Evolutionary conservation across 2,329 filamentous ascomycete genomes (phyloP).

Genomic region (Teratosphaeria destructans): DNA sequence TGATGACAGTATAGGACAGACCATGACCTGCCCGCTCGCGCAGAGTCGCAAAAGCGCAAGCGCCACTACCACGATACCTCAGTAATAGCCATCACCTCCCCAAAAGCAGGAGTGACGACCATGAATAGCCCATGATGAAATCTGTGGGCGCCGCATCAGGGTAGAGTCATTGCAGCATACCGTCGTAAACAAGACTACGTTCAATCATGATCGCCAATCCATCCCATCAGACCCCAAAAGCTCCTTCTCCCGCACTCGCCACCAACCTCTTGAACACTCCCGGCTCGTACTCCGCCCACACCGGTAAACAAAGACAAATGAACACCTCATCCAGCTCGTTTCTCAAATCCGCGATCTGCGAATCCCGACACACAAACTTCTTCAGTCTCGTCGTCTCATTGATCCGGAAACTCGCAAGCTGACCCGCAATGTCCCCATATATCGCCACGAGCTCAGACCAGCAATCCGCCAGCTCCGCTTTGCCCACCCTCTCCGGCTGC

Average conservation of each 20-base stretch:
- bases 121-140: too few relatives aligned
- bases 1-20: too few relatives aligned
- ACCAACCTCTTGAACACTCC: conserved; percentile 15
- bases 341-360: conserved; percentile 9
- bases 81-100: too few relatives aligned
- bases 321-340: conserved; percentile 19
- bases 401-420: conserved; percentile 4
- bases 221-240: too few relatives aligned
- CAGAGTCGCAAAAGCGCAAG: too few relatives aligned
- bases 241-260: conserved; percentile 1
- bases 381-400: conserved; percentile 7
- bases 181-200: too few relatives aligned
- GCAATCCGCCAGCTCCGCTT: conserved; percentile 32
- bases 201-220: too few relatives aligned
- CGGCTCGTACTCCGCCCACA: conserved; percentile 17
- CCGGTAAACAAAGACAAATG: conserved; percentile 17
- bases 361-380: conserved; percentile 18
- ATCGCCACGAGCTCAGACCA: conserved; percentile 23
- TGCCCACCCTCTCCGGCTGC: conserved; percentile 28
- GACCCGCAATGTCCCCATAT: conserved; percentile 10
- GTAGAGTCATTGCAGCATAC: too few relatives aligned
- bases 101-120: too few relatives aligned
- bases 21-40: too few relatives aligned
- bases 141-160: too few relatives aligned
- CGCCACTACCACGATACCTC: too few relatives aligned